Base-by-base conservation (phyloP, 768 basidiomycete genomes). In the Pulveroboletus sp. region DNA sequence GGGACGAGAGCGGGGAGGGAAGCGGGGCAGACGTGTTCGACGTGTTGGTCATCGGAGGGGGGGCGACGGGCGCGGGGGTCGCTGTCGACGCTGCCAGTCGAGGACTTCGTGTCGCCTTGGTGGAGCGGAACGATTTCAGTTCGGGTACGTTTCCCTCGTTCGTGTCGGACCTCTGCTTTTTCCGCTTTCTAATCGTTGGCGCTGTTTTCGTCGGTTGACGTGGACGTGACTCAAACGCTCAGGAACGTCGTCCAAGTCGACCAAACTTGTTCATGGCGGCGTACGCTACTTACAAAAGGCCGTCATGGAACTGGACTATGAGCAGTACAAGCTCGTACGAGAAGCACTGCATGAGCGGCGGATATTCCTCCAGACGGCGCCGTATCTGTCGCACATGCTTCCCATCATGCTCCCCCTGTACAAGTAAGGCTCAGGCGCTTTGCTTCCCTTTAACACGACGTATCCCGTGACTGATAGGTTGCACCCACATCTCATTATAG, bases 401-500 rank as follows among this genome's bases (percentile, higher is more conserved):
- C 96, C 95, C 2, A 97, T 99, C 70, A 95, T 99, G 85, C 74
- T 98, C 14, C 95, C 95, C 6, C 80, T 98, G 43, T 97, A 99
- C 80, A 95, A 91, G 83, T 89, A 51, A 28, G 79, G 63, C 39
- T 35, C 33, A 8, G 3, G 39, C 14, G 11, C 10, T 24, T 6
- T 46, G 47, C 10, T 11, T 15, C 26, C 5, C 17, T 18, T 24
- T 0, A 12, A 15, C 46, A 24, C 5, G 8, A 0, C 6, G 39
- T 28, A 10, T 28, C 2, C n/a, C 52, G 8, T 43, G 21, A 39
- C 52, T 62, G 27, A 61, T 18, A n/a, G 10, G 17, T 7, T 21
- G 15, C 26, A 2, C 7, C 6, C 11, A 4, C 24, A 3, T 10
- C 32, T 5, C 2, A 39, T 36, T 27, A 28, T 46, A 88, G 86